Conservation (phyloP, 148 eudicot species). For the Vaccinium darrowii region DNA sequence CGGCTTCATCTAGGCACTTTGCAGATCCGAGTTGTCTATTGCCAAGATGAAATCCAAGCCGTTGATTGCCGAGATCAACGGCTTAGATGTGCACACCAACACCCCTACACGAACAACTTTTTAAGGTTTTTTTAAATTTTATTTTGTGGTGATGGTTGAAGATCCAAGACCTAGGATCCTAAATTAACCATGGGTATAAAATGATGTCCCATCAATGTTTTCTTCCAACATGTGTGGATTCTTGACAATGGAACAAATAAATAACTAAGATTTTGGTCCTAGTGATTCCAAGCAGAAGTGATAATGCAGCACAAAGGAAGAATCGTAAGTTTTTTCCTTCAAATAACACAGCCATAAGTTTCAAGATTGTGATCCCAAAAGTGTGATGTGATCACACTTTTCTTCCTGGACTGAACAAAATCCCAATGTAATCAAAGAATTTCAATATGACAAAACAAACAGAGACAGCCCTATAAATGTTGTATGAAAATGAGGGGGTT, state of each 20-base stretch:
- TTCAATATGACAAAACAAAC: neutral
- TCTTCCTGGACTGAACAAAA: neutral
- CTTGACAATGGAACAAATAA: constrained; percentile 12
- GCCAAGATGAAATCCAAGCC: too few species aligned
- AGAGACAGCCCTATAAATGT: neutral
- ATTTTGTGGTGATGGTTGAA: neutral
- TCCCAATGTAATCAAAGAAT: neutral
- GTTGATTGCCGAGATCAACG: too few species aligned
- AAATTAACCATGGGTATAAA: neutral
- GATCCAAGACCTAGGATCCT: constrained; percentile 12
- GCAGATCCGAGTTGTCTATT: too few species aligned
- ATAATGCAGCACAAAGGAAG: constrained; percentile 9
- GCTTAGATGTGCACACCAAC: too few species aligned
- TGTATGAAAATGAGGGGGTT: neutral
- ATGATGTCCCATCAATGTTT: neutral
- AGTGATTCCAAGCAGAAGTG: constrained; percentile 11
- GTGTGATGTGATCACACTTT: constrained; percentile 1
- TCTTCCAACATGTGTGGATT: neutral
- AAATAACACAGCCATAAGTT: neutral
- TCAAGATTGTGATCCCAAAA: constrained; percentile 14
- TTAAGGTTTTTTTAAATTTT: neutral
- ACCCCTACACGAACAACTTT: too few species aligned
- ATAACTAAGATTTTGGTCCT: constrained; percentile 3
- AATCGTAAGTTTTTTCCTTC: neutral
- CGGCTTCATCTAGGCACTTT: too few species aligned